These are phyloP conservation scores for Gracilariopsis chorda DNA, from an alignment of 23 red algal genomes.

Conservation along the genomic window DNA sequence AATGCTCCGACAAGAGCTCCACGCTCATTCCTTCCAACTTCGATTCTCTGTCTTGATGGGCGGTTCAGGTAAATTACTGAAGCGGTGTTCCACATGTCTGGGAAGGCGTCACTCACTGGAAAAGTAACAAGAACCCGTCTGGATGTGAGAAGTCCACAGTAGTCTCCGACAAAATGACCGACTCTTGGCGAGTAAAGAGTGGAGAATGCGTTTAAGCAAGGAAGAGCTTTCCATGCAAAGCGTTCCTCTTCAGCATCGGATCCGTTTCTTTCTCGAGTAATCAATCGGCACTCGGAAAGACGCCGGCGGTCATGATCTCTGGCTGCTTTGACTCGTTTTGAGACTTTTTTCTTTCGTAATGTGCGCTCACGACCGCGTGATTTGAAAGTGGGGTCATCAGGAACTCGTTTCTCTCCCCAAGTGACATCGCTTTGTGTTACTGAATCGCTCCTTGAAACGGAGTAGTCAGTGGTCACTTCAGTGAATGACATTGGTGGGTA, in stretches of 20 bases:
- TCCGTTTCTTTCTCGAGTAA: background rate
- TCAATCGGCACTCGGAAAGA: slow-evolving; percentile 14
- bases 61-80: slow-evolving; percentile 2
- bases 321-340: slow-evolving; percentile 13
- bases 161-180: slow-evolving; percentile 34
- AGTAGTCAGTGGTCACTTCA: background rate
- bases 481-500: background rate
- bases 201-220: background rate
- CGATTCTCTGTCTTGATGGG: slow-evolving; percentile 14
- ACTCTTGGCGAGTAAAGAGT: slow-evolving; percentile 23
- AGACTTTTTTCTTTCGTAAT: slow-evolving; percentile 14
- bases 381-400: background rate
- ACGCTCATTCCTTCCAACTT: slow-evolving; percentile 18
- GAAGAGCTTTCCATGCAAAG: slow-evolving; percentile 22
- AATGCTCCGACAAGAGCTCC: slow-evolving; percentile 42
- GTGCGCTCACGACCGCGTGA: slow-evolving; percentile 20
- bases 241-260: background rate
- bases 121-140: slow-evolving; percentile 17
- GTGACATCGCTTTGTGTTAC: slow-evolving; percentile 11
- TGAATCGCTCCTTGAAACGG: background rate
- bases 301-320: slow-evolving; percentile 33
- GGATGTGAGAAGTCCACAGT: background rate
- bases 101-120: slow-evolving; percentile 21
- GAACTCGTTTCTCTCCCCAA: slow-evolving; percentile 8
- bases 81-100: slow-evolving; percentile 1